Evolutionary conservation across 176 grass and related monocot genomes (phyloP).

Genomic region (Oryza officinalis): DNA sequence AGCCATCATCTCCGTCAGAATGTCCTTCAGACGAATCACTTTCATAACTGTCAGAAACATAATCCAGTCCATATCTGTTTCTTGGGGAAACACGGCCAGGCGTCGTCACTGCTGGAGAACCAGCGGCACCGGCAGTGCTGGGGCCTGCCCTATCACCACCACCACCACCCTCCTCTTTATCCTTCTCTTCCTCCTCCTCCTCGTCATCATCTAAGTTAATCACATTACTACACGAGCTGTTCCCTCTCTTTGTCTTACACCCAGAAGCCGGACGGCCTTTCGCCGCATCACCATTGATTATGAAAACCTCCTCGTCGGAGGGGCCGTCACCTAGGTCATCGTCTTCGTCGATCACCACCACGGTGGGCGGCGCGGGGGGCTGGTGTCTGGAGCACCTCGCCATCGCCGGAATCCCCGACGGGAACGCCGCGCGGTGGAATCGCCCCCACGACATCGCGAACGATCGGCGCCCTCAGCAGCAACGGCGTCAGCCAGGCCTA

Average conservation of each 20-base stretch:
- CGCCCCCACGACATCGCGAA: conserved; percentile 44
- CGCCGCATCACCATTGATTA: conserved; percentile 19
- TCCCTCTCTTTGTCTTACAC: conserved; percentile 36
- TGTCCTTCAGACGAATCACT: conserved; percentile 43
- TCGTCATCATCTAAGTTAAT: conserved; percentile 85
- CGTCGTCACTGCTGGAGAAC: background rate
- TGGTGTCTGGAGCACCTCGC: conserved; percentile 14
- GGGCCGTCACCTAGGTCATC: background rate
- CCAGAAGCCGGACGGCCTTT: conserved; percentile 34
- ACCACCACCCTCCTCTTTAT: conserved; percentile 44
- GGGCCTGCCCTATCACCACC: conserved; percentile 23
- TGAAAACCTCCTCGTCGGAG: conserved; percentile 46
- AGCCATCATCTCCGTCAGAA: conserved; percentile 32
- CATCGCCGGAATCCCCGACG: background rate
- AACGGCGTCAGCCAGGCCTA: conserved; percentile 19
- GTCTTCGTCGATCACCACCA: conserved; percentile 46
- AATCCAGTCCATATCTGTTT: conserved; percentile 61
- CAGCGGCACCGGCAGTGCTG: background rate
- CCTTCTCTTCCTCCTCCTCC: conserved; percentile 57
- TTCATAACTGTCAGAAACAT: conserved; percentile 41
- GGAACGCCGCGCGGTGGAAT: background rate
- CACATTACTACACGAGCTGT: conserved; percentile 45
- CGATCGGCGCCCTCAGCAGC: background rate
- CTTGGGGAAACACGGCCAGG: conserved; percentile 32
- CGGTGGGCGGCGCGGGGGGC: background rate